Base-by-base conservation (phyloP, 352 stramenopile species). In the Globisporangium cederbergense region DNA sequence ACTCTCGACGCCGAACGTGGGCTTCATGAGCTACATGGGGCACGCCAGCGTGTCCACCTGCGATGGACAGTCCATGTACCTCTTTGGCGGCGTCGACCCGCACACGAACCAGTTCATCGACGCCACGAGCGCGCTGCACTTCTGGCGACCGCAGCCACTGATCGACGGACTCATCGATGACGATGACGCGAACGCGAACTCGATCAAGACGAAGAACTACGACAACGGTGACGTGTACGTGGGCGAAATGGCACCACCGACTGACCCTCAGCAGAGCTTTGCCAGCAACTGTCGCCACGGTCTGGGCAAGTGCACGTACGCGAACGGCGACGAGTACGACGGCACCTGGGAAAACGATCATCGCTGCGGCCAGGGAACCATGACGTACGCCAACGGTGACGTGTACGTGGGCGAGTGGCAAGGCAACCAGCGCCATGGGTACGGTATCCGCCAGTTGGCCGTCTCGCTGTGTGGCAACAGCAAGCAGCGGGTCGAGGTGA, bases 201-300 rank as follows among this genome's bases (percentile, higher is more conserved):
- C 67, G 2, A 78, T 85, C 52, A 82, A 76, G 47, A 85, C 77
- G 0, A 84, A 80, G 36, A 65, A 60, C 0, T 78, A 78, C 58
- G 70, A 71, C 9, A 90, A 87, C 62, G 85, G 82, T 18, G 79
- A 91, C 52, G 76, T 86, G 28, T 93, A 93, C 64, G 75, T 87
- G 2, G 85, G 85, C 1, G 76, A 91, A 67, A 80, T 90, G 68
- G 74, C 43, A 20, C 18, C 18, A 8, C 4, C 20, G 7, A 6
- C 11, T 7, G 5, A 16, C 22, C 42, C 2, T 47, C 42, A 47
- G 42, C 42, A 47, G 42, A 47, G 36, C 20, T n/a, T 22, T 54
- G 9, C 30, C n/a, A 28, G 11, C 22, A 49, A 5, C 58, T 70
- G 36, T 20, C 83, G 81, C 4, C 79, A 90, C 14, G 83, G 85